Conservation (phyloP, 2,329 filamentous ascomycete species). For the Sclerotinia minor region DNA sequence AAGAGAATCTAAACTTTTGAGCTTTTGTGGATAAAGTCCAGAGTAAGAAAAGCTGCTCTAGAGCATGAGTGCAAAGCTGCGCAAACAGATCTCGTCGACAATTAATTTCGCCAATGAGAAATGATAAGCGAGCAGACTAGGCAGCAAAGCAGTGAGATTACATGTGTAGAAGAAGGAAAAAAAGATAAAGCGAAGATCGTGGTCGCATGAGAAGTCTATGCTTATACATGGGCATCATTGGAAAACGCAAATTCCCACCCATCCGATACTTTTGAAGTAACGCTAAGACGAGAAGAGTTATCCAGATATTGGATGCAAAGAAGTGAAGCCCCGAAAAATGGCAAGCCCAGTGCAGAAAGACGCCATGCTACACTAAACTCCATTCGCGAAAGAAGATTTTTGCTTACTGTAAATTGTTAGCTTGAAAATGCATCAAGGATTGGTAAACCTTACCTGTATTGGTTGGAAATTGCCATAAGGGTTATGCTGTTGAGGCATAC, state of each 20-base stretch:
- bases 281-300: constrained; percentile 44
- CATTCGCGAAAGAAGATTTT: constrained; percentile 41
- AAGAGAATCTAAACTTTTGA: constrained; percentile 40
- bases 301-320: constrained; percentile 43
- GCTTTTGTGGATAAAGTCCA: constrained; percentile 32
- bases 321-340: constrained; percentile 40
- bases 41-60: constrained; percentile 30
- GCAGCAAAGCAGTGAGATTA: constrained; percentile 33
- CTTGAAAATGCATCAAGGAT: background rate
- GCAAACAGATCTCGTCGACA: constrained; percentile 28
- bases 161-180: constrained; percentile 33
- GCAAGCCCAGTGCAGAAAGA: constrained; percentile 41
- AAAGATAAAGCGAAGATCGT: constrained; percentile 39
- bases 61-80: constrained; percentile 27
- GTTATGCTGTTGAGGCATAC: constrained; percentile 40
- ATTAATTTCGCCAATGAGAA: constrained; percentile 25
- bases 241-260: constrained; percentile 43
- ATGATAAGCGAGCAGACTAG: constrained; percentile 32
- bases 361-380: constrained; percentile 43
- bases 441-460: constrained; percentile 38
- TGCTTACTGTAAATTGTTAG: constrained; percentile 38
- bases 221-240: constrained; percentile 44
- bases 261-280: constrained; percentile 44
- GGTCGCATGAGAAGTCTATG: constrained; percentile 44
- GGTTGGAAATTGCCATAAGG: constrained; percentile 42